A percentile compares a stretch with the other conserved stretches of the same genome.
These are phyloP conservation scores for Alternaria panax DNA, from an alignment of 2,329 filamentous ascomycete species.

Conservation along the genomic window DNA sequence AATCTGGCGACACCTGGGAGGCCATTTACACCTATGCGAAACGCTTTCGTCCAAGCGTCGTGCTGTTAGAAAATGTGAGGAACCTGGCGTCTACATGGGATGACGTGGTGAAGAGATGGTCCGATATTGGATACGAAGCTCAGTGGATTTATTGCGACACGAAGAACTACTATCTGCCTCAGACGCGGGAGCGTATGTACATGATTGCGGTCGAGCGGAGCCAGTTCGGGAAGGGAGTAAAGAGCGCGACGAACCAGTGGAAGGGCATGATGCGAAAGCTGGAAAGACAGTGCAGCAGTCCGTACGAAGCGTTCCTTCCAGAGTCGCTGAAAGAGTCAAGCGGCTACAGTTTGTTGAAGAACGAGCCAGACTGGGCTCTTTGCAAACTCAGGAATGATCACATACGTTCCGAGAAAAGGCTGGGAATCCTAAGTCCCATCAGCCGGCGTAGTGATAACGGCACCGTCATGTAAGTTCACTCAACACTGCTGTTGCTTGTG, in stretches of 20 bases:
- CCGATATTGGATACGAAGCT: slow-evolving; percentile 64
- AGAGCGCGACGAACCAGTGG: slow-evolving; percentile 51
- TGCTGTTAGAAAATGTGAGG: slow-evolving; percentile 76
- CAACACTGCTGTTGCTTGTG: not conserved
- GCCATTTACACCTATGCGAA: slow-evolving; percentile 66
- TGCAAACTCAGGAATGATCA: slow-evolving; percentile 68
- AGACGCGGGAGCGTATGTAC: slow-evolving; percentile 62
- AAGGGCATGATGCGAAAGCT: slow-evolving; percentile 55
- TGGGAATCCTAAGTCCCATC: slow-evolving; percentile 65
- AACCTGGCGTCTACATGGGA: slow-evolving; percentile 63
- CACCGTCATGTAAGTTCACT: slow-evolving; percentile 43
- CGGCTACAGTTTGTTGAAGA: slow-evolving; percentile 36
- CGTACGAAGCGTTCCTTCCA: slow-evolving; percentile 68
- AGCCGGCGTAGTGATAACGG: slow-evolving; percentile 67
- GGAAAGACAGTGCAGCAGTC: slow-evolving; percentile 66
- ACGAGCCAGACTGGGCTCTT: slow-evolving; percentile 60
- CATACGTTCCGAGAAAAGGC: slow-evolving; percentile 57
- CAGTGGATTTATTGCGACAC: slow-evolving; percentile 65
- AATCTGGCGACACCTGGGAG: slow-evolving; percentile 71
- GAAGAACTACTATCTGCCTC: slow-evolving; percentile 76
- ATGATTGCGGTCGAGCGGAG: slow-evolving; percentile 54
- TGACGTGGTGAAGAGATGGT: slow-evolving; percentile 56
- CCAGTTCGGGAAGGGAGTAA: slow-evolving; percentile 21
- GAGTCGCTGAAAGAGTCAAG: slow-evolving; percentile 61
- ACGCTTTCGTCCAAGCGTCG: slow-evolving; percentile 64